A percentile compares a stretch with the other conserved stretches of the same genome.
These are phyloP conservation scores for Solanum chaucha DNA, from an alignment of 257 asterid species.

Conservation along the genomic window DNA sequence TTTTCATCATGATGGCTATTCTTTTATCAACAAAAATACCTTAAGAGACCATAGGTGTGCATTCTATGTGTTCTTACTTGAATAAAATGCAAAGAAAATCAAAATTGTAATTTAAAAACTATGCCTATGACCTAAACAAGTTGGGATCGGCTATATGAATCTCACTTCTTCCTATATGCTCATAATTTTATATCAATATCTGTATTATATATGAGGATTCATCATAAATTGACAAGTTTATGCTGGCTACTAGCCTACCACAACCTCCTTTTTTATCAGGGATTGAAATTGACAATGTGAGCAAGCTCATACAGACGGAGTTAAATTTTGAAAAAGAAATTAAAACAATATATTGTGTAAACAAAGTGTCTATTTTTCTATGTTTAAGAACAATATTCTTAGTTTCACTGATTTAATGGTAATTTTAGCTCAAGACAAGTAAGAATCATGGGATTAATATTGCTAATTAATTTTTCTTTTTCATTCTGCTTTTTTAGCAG, in stretches of 20 bases:
- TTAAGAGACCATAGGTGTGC: neutral
- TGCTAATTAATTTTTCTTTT: neutral
- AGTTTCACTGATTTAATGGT: neutral
- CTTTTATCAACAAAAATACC: neutral
- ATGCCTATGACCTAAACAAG: accelerated
- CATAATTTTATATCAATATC: too few species aligned
- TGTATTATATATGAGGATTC: neutral
- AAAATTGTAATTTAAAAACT: neutral
- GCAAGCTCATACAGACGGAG: neutral
- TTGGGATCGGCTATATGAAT: neutral
- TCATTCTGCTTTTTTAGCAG: neutral
- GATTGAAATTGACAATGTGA: neutral
- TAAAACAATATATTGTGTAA: neutral
- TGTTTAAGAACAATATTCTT: neutral
- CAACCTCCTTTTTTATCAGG: neutral
- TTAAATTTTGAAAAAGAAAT: too few species aligned
- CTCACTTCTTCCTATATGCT: neutral
- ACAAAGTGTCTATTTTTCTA: neutral
- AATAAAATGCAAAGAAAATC: neutral
- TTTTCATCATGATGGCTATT: conserved; percentile 48
- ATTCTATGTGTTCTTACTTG: neutral
- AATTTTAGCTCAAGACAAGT: neutral
- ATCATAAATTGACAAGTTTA: neutral
- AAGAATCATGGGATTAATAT: neutral
- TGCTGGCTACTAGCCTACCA: neutral